Percentiles rank a stretch among this genome's conserved stretches.
Evolutionary conservation across 768 basidiomycete genomes (phyloP).

Genomic region (Podaxis carcinomalis): DNA sequence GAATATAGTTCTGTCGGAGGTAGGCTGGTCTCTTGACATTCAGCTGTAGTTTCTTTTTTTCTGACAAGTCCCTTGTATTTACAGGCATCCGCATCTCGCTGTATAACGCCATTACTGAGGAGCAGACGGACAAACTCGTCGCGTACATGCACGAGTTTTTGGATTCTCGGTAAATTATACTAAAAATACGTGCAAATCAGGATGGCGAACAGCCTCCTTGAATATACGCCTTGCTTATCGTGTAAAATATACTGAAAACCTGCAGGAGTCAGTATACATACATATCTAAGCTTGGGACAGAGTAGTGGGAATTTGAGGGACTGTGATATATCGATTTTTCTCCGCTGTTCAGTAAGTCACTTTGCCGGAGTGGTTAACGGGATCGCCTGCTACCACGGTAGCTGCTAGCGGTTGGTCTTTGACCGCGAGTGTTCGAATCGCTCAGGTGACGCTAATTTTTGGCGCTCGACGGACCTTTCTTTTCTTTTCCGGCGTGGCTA

Average conservation of each 20-base stretch:
- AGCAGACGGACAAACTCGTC: conserved; percentile 59
- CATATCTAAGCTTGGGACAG: too few relatives aligned
- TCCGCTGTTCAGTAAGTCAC: conserved; percentile 41
- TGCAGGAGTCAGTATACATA: too few relatives aligned
- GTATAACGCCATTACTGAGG: conserved; percentile 85
- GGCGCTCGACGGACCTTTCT: too few relatives aligned
- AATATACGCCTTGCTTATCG: too few relatives aligned
- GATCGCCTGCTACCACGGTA: conserved; percentile 62
- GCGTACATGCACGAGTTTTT: conserved; percentile 58
- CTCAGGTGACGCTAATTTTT: conserved; percentile 37
- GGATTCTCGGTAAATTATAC: conserved; percentile 5
- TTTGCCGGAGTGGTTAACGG: conserved; percentile 96
- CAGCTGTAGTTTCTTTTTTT: neutral
- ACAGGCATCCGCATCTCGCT: conserved; percentile 82
- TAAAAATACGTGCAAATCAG: too few relatives aligned
- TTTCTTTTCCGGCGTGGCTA: too few relatives aligned
- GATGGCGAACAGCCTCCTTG: neutral
- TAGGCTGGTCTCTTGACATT: neutral
- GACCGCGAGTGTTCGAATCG: conserved; percentile 51
- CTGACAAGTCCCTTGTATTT: conserved; percentile 21
- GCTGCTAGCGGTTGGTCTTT: conserved; percentile 42
- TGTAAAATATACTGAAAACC: too few relatives aligned
- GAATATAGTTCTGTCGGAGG: conserved; percentile 5
- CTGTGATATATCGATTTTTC: neutral
- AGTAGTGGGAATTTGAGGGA: too few relatives aligned